phyloP scores from a whole-genome alignment of 768 basidiomycete genomes.

The Galerina marginata region DNA sequence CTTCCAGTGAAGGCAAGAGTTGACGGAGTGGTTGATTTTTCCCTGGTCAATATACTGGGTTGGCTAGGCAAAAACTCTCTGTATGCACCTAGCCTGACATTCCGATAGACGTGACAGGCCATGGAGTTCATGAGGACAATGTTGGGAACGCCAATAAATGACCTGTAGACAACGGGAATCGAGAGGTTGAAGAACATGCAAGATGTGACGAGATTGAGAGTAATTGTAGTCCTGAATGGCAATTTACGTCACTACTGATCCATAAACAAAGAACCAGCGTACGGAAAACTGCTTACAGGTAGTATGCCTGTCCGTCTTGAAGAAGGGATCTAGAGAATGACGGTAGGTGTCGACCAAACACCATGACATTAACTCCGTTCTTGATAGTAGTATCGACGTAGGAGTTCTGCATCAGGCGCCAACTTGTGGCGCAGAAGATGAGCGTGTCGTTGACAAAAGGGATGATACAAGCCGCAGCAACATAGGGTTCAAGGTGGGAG shows the following conservation, averaged over 20 bases:
- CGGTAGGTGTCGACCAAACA: conserved; percentile 30
- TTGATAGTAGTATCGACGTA: conserved; percentile 6
- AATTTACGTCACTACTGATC: too few species aligned
- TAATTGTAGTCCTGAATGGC: not conserved
- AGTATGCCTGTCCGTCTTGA: conserved; percentile 35
- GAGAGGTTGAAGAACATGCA: not conserved
- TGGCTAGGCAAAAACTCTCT: too few species aligned
- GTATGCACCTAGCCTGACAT: not conserved
- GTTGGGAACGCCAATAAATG: not conserved
- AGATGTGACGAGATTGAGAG: not conserved
- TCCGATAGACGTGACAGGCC: not conserved
- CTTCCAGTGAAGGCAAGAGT: too few species aligned
- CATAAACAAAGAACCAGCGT: too few species aligned
- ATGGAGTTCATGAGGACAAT: not conserved
- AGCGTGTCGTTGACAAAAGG: conserved; percentile 32
- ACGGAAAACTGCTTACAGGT: not conserved
- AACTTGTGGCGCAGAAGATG: conserved; percentile 37
- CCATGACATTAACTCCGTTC: conserved; percentile 12
- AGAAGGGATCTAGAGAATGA: conserved; percentile 29
- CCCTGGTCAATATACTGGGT: too few species aligned
- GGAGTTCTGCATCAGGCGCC: conserved; percentile 25
- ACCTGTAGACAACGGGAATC: not conserved
- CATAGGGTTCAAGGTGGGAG: conserved; percentile 17
- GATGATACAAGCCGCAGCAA: conserved; percentile 22
- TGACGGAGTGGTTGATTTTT: too few species aligned